Conservation (phyloP, 495 filamentous ascomycete genomes). For the Trypethelium eluteriae region DNA sequence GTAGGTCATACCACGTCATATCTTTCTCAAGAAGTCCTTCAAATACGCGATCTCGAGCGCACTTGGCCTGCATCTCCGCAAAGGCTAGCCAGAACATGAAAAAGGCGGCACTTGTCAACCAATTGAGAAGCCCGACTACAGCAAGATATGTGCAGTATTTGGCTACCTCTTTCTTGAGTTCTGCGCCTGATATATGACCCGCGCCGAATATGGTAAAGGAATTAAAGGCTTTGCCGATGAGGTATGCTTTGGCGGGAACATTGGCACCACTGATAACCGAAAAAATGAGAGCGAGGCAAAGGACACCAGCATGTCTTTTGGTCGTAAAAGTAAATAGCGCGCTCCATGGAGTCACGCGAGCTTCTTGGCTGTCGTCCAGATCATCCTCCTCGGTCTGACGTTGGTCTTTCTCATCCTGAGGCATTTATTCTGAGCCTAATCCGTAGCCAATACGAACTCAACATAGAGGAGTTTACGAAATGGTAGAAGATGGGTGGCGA, state of each 20-base stretch:
- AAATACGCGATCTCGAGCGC: conserved; percentile 58
- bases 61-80: conserved; percentile 70
- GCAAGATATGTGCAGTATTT: conserved; percentile 52
- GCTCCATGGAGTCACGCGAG: conserved; percentile 27
- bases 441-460: neutral
- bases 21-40: conserved; percentile 59
- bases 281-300: conserved; percentile 46
- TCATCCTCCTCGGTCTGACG: neutral
- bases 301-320: conserved; percentile 48
- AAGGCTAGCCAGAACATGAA: conserved; percentile 63
- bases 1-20: conserved; percentile 74
- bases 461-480: neutral
- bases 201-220: conserved; percentile 59
- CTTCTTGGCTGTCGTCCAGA: neutral
- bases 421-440: neutral
- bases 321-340: conserved; percentile 68
- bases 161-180: conserved; percentile 49
- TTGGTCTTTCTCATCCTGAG: neutral
- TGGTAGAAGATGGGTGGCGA: neutral
- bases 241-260: conserved; percentile 56
- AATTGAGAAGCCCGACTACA: conserved; percentile 53
- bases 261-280: conserved; percentile 55
- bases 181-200: conserved; percentile 41
- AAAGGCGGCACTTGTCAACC: conserved; percentile 58
- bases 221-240: conserved; percentile 72